Percentiles rank a stretch among this genome's conserved stretches.
These are phyloP conservation scores for Aquilaria yunnanensis DNA, from an alignment of 345 rosid species.

Conservation along the genomic window DNA sequence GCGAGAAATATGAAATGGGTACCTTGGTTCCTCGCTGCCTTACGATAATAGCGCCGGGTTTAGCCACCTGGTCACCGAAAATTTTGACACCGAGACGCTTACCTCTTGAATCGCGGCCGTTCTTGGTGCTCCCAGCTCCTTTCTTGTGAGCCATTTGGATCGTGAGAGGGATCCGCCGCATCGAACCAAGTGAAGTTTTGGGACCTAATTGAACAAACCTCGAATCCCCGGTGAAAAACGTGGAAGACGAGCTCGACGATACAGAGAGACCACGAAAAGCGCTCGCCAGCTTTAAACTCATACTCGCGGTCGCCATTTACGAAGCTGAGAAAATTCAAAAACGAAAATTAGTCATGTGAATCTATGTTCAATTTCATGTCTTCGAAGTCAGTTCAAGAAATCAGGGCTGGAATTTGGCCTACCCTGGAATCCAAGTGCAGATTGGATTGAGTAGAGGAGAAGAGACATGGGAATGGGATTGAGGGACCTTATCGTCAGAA, in stretches of 20 bases:
- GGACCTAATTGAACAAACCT: constrained; percentile 16
- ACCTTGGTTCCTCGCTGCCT: constrained; percentile 99
- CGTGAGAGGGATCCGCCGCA: constrained; percentile 44
- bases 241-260: constrained; percentile 43
- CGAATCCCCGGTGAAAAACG: constrained; percentile 50
- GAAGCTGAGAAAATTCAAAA: not conserved
- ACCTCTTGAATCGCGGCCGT: constrained; percentile 92
- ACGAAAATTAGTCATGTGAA: too few species aligned
- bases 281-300: constrained; percentile 50
- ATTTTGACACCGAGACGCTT: constrained; percentile 93
- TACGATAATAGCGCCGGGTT: constrained; percentile 88
- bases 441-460: not conserved
- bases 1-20: not conserved
- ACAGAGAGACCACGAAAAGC: constrained; percentile 64
- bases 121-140: constrained; percentile 99
- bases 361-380: too few species aligned
- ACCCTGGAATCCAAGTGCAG: too few species aligned
- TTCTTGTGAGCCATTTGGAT: constrained; percentile 93
- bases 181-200: constrained; percentile 27
- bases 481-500: not conserved
- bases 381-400: not conserved
- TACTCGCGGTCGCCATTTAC: constrained; percentile 32
- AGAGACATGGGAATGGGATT: not conserved
- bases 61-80: constrained; percentile 83
- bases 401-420: too few species aligned